phyloP scores from a whole-genome alignment of 352 stramenopile genomes.

The Elongisporangium undulatum region DNA sequence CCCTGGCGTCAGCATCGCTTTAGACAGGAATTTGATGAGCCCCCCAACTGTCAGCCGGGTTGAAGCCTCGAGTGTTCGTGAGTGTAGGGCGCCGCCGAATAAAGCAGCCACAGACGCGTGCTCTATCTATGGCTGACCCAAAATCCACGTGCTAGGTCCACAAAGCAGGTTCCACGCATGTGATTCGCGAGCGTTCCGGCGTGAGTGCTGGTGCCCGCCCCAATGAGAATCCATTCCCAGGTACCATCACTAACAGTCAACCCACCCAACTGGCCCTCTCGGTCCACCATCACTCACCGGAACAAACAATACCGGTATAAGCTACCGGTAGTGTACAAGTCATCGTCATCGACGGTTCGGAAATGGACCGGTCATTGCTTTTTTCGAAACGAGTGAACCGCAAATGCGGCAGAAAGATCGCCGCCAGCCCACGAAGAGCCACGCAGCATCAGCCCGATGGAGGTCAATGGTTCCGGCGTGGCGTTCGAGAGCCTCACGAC shows the following conservation, averaged over 20 bases:
- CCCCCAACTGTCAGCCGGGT: not conserved
- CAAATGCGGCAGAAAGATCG: not conserved
- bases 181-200: not conserved
- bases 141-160: not conserved
- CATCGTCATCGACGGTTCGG: not conserved
- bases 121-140: not conserved
- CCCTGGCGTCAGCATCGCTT: conserved; percentile 11
- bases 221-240: not conserved
- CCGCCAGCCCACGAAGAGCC: not conserved
- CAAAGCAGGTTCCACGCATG: not conserved
- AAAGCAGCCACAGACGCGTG: not conserved
- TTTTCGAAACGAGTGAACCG: not conserved
- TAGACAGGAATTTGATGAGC: not conserved
- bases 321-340: not conserved
- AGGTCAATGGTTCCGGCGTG: not conserved
- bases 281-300: not conserved
- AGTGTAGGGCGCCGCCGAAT: not conserved
- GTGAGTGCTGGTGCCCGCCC: not conserved
- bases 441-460: not conserved
- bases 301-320: not conserved
- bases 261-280: not conserved
- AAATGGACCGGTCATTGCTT: not conserved
- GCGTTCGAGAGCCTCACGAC: not conserved
- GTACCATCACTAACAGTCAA: not conserved
- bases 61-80: not conserved